These are phyloP conservation scores for Penicillium sp. DNA, from an alignment of 2,329 filamentous ascomycete genomes.

Conservation along the genomic window DNA sequence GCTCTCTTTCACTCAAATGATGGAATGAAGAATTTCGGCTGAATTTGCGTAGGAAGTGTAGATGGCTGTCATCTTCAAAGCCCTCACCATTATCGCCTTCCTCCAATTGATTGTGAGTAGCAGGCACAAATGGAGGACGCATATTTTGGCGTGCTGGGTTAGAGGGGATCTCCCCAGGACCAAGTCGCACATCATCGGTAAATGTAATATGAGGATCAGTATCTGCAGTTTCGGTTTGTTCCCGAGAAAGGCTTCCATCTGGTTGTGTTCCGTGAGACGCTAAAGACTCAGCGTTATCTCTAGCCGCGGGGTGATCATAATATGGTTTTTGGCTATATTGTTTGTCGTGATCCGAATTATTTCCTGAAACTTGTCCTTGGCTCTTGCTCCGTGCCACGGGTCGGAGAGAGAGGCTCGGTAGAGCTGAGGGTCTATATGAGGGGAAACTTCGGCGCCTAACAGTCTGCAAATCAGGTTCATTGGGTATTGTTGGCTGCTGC, in stretches of 20 bases:
- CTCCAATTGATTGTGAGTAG: slow-evolving; percentile 20
- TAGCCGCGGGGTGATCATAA: not conserved
- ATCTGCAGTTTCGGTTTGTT: not conserved
- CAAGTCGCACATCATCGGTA: not conserved
- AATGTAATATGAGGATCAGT: not conserved
- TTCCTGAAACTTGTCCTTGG: not conserved
- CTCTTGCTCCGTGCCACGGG: not conserved
- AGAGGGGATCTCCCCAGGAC: not conserved
- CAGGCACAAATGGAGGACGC: not conserved
- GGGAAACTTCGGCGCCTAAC: not conserved
- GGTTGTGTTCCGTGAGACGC: not conserved
- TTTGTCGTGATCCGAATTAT: not conserved
- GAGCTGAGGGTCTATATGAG: not conserved
- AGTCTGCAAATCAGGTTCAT: not conserved
- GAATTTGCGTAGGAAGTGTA: not conserved
- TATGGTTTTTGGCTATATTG: not conserved
- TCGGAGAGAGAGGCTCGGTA: not conserved
- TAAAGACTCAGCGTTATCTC: not conserved
- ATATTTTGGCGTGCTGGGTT: not conserved
- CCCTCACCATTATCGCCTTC: slow-evolving; percentile 30
- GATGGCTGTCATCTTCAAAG: slow-evolving; percentile 34
- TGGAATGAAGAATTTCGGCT: slow-evolving; percentile 52
- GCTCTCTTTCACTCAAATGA: slow-evolving; percentile 45
- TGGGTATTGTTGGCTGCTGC: not conserved
- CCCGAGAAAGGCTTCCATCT: not conserved